Percentiles rank a stretch among this genome's conserved stretches.
These are phyloP conservation scores for Penicillium longicatenatum DNA, from an alignment of 495 filamentous ascomycete species.

Conservation along the genomic window DNA sequence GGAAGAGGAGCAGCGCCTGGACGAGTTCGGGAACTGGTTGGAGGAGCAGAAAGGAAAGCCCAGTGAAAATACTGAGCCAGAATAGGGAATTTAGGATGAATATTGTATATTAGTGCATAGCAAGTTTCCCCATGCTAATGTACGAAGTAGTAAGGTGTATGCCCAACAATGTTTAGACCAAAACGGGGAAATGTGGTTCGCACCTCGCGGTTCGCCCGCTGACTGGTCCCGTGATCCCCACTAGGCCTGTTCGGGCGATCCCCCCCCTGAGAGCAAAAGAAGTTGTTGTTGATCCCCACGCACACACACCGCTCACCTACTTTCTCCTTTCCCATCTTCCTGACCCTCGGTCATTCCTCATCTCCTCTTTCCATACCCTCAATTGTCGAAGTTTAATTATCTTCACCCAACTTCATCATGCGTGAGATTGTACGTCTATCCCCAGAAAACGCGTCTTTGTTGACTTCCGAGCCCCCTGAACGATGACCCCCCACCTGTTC, in stretches of 20 bases:
- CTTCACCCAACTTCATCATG: conserved; percentile 68
- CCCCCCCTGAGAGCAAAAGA: conserved; percentile 32
- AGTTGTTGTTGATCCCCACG: conserved; percentile 41
- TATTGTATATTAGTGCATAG: neutral
- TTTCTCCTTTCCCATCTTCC: conserved; percentile 32
- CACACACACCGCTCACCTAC: conserved; percentile 40
- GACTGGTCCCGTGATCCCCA: conserved; percentile 30
- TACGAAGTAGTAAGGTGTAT: no score
- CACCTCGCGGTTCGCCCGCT: conserved; percentile 23
- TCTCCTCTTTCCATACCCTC: conserved; percentile 22
- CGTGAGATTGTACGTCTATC: conserved; percentile 85
- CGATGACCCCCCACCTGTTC: conserved; percentile 46
- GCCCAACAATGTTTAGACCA: conserved; percentile 4
- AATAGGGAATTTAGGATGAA: neutral
- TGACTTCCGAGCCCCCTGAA: conserved; percentile 40
- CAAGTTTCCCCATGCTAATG: no score
- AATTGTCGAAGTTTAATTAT: conserved; percentile 25
- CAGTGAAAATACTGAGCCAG: neutral
- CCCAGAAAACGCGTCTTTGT: conserved; percentile 40
- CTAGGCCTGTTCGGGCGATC: conserved; percentile 28
- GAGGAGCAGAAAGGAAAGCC: conserved; percentile 35
- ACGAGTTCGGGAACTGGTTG: conserved; percentile 59
- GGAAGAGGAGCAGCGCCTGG: conserved; percentile 48
- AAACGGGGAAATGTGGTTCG: conserved; percentile 32
- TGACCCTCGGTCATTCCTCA: conserved; percentile 27